Evolutionary conservation across 495 filamentous ascomycete species (phyloP), one percentile per base, ranked within the genome.

Genomic region (Daldinia caldariorum): DNA sequence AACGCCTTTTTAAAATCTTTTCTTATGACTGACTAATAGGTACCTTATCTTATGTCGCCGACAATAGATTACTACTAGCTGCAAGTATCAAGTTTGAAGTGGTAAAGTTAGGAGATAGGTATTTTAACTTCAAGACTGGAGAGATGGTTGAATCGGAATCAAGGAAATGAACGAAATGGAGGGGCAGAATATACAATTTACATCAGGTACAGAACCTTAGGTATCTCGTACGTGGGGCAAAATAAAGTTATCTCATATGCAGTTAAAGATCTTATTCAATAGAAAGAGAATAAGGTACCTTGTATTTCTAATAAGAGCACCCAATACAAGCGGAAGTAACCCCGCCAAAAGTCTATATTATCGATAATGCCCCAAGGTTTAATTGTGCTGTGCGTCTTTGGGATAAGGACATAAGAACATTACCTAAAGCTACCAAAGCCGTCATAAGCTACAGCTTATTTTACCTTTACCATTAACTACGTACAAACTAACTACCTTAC

Each of bases 331-430:
- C 16, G 14, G 41, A 45, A 45, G 41, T 18, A 22, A 32, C 49
- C 49, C 49, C 49, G 29, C 49, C 49, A 53, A 47, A 51, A 31
- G 12, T 32, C 13, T n/a, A 29, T 29, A 53, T 41, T 70, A 70
- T 70, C 67, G 61, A 70, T 70, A 63, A 56, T 34, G 41, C 34
- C 34, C 9, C n/a, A 45, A 47, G 20, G 43, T 37, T 45, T 53
- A 8, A 12, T 53, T 10, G 34, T 51, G 53, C 53, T 10, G 34
- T 51, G 53, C 53, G 38, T 32, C 29, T 34, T 9, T 45, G 35
- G n/a, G n/a, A n/a, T n/a, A n/a, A n/a, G n/a, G 6, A 37, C 26
- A 58, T 37, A n/a, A n/a, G 12, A 41, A 41, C 38, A 0, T 12
- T 51, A 62, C 26, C 26, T 26, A 26, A 26, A 26, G 31, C 37